Conservation (phyloP, 163 green algal species). For the Chlorella variabilis region DNA sequence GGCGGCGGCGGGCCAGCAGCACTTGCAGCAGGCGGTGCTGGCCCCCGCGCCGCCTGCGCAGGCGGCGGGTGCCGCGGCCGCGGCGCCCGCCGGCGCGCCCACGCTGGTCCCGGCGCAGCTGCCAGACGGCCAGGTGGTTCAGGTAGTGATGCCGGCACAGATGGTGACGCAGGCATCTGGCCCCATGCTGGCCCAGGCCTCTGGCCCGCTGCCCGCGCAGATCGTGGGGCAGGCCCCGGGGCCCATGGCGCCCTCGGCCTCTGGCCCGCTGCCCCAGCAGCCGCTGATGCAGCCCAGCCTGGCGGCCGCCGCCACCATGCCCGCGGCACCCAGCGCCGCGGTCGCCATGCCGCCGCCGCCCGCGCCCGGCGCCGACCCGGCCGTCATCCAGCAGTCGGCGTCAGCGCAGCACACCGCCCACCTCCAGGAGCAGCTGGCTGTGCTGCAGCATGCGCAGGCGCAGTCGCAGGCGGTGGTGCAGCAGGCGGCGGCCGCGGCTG, state of each 20-base stretch:
- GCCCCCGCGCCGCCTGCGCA: neutral
- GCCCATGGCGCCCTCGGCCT: too few species aligned
- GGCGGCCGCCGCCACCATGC: neutral
- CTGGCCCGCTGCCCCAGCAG: slow-evolving; percentile 1
- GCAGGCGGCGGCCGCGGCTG: slow-evolving; percentile 21
- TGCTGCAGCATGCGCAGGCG: slow-evolving; percentile 1
- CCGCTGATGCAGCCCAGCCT: slow-evolving; percentile 10
- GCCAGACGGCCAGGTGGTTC: slow-evolving; percentile 14
- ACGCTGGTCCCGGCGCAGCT: slow-evolving; percentile 16
- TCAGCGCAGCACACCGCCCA: neutral
- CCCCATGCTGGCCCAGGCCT: neutral
- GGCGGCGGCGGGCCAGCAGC: neutral
- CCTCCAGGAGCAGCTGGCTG: slow-evolving; percentile 4
- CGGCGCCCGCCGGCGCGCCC: neutral
- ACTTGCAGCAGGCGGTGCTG: slow-evolving; percentile 18
- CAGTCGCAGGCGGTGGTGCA: slow-evolving; percentile 26
- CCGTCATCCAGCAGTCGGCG: neutral
- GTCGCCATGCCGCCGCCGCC: neutral
- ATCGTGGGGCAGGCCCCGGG: too few species aligned
- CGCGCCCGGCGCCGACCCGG: too few species aligned
- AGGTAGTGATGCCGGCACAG: neutral
- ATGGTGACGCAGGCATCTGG: neutral
- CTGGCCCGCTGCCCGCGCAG: neutral
- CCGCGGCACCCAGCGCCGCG: neutral
- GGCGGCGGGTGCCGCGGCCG: neutral